phyloP scores from a whole-genome alignment of 495 filamentous ascomycete species.

The Amorphotheca resinae region DNA sequence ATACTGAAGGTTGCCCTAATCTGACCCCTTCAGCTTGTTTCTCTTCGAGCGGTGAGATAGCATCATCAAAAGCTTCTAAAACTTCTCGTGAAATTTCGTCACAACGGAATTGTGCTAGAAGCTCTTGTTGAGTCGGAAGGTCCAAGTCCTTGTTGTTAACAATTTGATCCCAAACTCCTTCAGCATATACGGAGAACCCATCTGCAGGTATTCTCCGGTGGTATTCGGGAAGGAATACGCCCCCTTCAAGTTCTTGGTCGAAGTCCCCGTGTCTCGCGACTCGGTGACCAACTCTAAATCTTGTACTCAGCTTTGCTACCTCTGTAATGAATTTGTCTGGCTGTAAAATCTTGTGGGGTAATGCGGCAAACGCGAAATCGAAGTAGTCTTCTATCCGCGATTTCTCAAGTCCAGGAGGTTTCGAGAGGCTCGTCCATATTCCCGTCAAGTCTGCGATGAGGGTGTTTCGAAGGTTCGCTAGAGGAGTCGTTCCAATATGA shows the following conservation, averaged over 20 bases:
- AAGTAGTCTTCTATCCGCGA: slow-evolving; percentile 93
- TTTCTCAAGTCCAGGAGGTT: slow-evolving; percentile 76
- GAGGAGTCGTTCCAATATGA: slow-evolving; percentile 80
- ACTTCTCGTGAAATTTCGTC: slow-evolving; percentile 91
- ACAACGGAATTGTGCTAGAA: slow-evolving; percentile 93
- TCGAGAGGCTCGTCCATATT: slow-evolving; percentile 86
- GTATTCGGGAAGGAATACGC: slow-evolving; percentile 86
- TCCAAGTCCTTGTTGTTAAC: slow-evolving; percentile 97
- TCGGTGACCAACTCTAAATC: slow-evolving; percentile 69
- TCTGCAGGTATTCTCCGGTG: slow-evolving; percentile 93
- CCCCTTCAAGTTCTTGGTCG: slow-evolving; percentile 60
- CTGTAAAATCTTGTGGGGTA: slow-evolving; percentile 94
- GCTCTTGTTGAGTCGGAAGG: slow-evolving; percentile 89
- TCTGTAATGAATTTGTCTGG: slow-evolving; percentile 83
- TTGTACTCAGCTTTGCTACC: slow-evolving; percentile 61
- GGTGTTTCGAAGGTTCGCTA: slow-evolving; percentile 78
- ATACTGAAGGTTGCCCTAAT: slow-evolving; percentile 54
- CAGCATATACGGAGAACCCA: slow-evolving; percentile 83
- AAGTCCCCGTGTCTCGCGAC: slow-evolving; percentile 44
- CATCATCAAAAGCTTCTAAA: slow-evolving; percentile 67
- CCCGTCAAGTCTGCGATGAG: slow-evolving; percentile 79
- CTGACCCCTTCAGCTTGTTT: slow-evolving; percentile 62
- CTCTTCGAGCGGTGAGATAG: slow-evolving; percentile 75
- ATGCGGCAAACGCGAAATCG: slow-evolving; percentile 90
- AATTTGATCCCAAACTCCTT: slow-evolving; percentile 95